Percentiles rank a stretch among this genome's conserved stretches.
These are phyloP conservation scores for Phaffomyces antillensis DNA, from an alignment of 805 yeast genomes.

Conservation along the genomic window DNA sequence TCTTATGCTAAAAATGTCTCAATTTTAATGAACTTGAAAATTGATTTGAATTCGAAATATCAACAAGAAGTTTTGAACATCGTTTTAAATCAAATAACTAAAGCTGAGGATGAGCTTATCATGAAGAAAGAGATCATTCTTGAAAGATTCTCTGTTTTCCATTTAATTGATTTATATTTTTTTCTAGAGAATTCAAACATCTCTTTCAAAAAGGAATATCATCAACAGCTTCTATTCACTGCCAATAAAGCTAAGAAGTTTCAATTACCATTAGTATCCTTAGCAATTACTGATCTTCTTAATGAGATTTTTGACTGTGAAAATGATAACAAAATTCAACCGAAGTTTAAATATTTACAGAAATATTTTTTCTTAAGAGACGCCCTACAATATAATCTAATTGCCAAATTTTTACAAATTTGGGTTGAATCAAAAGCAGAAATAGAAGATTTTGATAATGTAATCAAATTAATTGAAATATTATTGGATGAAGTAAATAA, in stretches of 20 bases:
- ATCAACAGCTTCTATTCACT: slow-evolving; percentile 60
- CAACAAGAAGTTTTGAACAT: slow-evolving; percentile 12
- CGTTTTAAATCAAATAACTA: slow-evolving; percentile 9
- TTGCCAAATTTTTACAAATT: slow-evolving; percentile 49
- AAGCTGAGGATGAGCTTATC: slow-evolving; percentile 6
- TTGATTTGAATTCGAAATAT: slow-evolving; percentile 15
- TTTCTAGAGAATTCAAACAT: slow-evolving; percentile 52
- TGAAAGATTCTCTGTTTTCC: slow-evolving; percentile 40
- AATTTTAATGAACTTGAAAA: slow-evolving; percentile 9
- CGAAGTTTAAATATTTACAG: slow-evolving; percentile 20
- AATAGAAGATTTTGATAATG: slow-evolving; percentile 42
- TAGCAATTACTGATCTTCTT: slow-evolving; percentile 20
- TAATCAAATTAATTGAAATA: slow-evolving; percentile 37
- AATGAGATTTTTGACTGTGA: slow-evolving; percentile 18
- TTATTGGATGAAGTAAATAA: slow-evolving; percentile 26
- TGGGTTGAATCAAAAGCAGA: slow-evolving; percentile 62
- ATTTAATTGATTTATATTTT: slow-evolving; percentile 45
- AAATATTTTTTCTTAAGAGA: slow-evolving; percentile 43
- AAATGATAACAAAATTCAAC: background rate
- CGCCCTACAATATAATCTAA: slow-evolving; percentile 45
- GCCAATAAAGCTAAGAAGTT: slow-evolving; percentile 44
- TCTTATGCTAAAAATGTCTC: slow-evolving; percentile 10
- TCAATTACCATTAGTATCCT: slow-evolving; percentile 29
- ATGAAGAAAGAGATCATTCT: slow-evolving; percentile 28
- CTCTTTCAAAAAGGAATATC: slow-evolving; percentile 53